Evolutionary conservation across 352 stramenopile species (phyloP), one percentile per base, ranked within the genome.

Genomic region (Peronospora destructor): DNA sequence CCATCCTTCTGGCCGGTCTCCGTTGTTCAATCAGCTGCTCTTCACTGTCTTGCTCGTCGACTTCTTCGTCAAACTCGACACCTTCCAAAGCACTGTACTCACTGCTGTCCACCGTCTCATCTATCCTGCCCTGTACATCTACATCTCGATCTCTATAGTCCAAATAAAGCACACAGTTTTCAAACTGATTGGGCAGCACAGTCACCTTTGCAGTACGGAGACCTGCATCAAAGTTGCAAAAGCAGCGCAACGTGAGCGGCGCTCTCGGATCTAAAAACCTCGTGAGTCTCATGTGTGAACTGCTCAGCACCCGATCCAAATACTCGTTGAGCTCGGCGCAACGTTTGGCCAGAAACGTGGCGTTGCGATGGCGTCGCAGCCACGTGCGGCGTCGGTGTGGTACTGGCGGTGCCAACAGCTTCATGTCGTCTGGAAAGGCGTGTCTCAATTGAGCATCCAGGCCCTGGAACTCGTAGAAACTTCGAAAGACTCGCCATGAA

Each of bases 151-250:
- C 46, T 33, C 66, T 44, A 49, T 56, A 56, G 43, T 89, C 73
- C 16, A 89, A 62, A 51, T 61, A 77, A 38, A 89, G 56, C 17
- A 76, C 71, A 23, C 73, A 85, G 33, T 49, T 53, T 38, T 84
- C 65, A 8, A 66, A 51, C 45, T 80, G 69, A 34, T 78, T 73
- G 8, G 45, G 48, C 13, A 68, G 49, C 8, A 73, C 46, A 19
- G 53, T 56, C 21, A 76, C 60, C 13, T 72, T 35, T 1, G 75
- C 58, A 11, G 53, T 61, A 1, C 53, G 56, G 19, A 93, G 79
- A 3, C 73, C 79, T 0, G 66, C 73, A 42, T 93, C 79, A 57
- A 89, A 91, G 60, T 93, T 85, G 52, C 76, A 86, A 44, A 93
- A 93, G 56, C 70, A 87, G 2, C 80, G 79, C 49, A 93, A 33